A percentile compares a stretch with the other conserved stretches of the same genome.
These are phyloP conservation scores for Starmerella asiatica DNA, from an alignment of 805 yeast species.

Conservation along the genomic window DNA sequence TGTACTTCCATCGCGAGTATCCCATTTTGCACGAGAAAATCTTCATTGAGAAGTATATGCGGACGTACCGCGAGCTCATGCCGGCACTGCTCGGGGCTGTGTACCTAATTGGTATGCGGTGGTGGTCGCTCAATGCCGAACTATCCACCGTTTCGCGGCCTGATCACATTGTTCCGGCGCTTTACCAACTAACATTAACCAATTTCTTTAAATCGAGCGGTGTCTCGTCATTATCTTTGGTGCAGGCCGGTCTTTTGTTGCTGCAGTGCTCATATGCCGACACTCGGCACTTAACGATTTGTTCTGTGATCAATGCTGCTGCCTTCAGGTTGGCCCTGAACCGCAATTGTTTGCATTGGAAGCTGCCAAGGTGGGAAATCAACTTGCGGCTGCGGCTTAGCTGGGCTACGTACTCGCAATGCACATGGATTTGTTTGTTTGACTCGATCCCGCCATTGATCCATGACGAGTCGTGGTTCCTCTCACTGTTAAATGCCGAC, in stretches of 20 bases:
- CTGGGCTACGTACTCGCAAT: slow-evolving; percentile 91
- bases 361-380: slow-evolving; percentile 88
- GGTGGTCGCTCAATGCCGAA: slow-evolving; percentile 86
- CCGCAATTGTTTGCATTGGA: slow-evolving; percentile 82
- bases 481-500: slow-evolving; percentile 25
- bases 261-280: slow-evolving; percentile 39
- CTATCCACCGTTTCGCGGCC: slow-evolving; percentile 69
- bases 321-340: slow-evolving; percentile 88
- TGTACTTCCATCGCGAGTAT: slow-evolving; percentile 78
- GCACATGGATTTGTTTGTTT: slow-evolving; percentile 74
- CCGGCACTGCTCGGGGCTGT: slow-evolving; percentile 88
- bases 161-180: slow-evolving; percentile 40
- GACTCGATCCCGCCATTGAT: slow-evolving; percentile 80
- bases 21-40: slow-evolving; percentile 87
- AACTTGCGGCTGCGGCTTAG: slow-evolving; percentile 77
- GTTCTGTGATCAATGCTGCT: slow-evolving; percentile 73
- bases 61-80: slow-evolving; percentile 83
- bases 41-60: slow-evolving; percentile 74
- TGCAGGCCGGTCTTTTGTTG: slow-evolving; percentile 32
- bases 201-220: slow-evolving; percentile 61
- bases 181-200: slow-evolving; percentile 53
- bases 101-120: slow-evolving; percentile 72
- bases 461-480: slow-evolving; percentile 62
- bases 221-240: slow-evolving; percentile 75
- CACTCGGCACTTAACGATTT: slow-evolving; percentile 67